Evolutionary conservation across 768 basidiomycete genomes (phyloP).

Genomic region (Pleurotus citrinopileatus): DNA sequence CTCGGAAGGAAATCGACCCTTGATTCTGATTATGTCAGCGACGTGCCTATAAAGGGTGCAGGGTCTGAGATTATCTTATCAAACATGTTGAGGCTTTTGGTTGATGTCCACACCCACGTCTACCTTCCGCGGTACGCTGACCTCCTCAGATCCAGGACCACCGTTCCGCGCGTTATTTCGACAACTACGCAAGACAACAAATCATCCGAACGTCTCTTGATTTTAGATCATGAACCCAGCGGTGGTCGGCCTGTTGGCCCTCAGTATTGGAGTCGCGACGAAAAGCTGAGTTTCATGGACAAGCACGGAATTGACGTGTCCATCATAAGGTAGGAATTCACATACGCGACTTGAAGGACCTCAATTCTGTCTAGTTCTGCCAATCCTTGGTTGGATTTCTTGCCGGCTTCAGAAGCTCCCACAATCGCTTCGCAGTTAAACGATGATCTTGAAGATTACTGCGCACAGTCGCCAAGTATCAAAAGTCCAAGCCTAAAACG

Average conservation of each 20-base stretch:
- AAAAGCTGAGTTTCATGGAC: conserved; percentile 86
- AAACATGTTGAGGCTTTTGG: conserved; percentile 38
- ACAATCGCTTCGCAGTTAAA: conserved; percentile 71
- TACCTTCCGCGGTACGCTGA: conserved; percentile 79
- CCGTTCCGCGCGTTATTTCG: conserved; percentile 65
- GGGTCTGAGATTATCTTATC: conserved; percentile 8
- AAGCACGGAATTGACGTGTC: conserved; percentile 77
- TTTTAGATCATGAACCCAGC: conserved; percentile 77
- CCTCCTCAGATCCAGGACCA: conserved; percentile 59
- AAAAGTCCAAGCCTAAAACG: conserved; percentile 46
- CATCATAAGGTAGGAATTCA: conserved; percentile 64
- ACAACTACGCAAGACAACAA: conserved; percentile 38
- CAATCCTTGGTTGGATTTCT: conserved; percentile 92
- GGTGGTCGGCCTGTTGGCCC: conserved; percentile 78
- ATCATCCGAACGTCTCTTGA: conserved; percentile 67
- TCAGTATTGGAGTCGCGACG: conserved; percentile 70
- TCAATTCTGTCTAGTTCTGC: conserved; percentile 71
- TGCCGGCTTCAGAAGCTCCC: conserved; percentile 64
- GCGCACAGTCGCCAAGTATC: conserved; percentile 56
- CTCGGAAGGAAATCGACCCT: neutral
- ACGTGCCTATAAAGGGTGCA: neutral
- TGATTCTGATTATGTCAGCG: conserved; percentile 8
- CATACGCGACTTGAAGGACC: too few species aligned
- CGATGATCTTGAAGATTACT: conserved; percentile 75
- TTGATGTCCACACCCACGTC: conserved; percentile 87